Evolutionary conservation across 345 rosid species (phyloP).

Genomic region (Erysimum cheiranthoides): DNA sequence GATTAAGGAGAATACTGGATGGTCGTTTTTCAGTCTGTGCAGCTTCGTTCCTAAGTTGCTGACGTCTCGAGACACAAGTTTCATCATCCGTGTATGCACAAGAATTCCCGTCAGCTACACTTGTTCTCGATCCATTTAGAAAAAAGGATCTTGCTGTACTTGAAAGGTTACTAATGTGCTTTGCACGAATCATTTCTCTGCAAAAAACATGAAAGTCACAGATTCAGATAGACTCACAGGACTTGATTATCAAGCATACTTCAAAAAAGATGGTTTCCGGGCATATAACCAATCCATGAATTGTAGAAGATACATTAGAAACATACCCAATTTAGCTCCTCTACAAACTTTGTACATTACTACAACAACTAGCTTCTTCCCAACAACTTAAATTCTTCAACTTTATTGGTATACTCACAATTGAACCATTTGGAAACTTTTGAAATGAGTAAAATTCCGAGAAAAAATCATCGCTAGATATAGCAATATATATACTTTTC

Average conservation of each 20-base stretch:
- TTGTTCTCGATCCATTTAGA: conserved; percentile 65
- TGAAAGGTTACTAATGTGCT: conserved; percentile 75
- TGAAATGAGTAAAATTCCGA: neutral
- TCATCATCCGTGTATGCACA: conserved; percentile 83
- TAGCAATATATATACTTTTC: neutral
- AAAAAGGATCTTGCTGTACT: conserved; percentile 72
- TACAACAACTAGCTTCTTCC: conserved; percentile 26
- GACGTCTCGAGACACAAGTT: conserved; percentile 64
- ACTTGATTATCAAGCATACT: conserved; percentile 1
- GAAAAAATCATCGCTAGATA: neutral
- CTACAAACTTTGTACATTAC: conserved; percentile 1
- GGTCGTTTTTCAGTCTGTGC: conserved; percentile 51
- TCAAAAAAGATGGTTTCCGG: neutral
- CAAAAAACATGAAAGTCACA: conserved; percentile 24
- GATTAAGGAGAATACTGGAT: conserved; percentile 36
- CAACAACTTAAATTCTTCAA: conserved; percentile 23
- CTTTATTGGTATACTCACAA: conserved; percentile 21
- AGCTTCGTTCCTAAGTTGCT: conserved; percentile 51
- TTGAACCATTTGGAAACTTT: neutral
- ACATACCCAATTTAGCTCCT: conserved; percentile 13
- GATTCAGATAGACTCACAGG: conserved; percentile 27
- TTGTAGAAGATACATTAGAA: neutral
- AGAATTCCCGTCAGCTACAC: conserved; percentile 71
- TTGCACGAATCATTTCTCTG: conserved; percentile 73
- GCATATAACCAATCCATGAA: conserved; percentile 1